Evolutionary conservation across 106 monocot genomes (phyloP).

Genomic region (Acorus gramineus): DNA sequence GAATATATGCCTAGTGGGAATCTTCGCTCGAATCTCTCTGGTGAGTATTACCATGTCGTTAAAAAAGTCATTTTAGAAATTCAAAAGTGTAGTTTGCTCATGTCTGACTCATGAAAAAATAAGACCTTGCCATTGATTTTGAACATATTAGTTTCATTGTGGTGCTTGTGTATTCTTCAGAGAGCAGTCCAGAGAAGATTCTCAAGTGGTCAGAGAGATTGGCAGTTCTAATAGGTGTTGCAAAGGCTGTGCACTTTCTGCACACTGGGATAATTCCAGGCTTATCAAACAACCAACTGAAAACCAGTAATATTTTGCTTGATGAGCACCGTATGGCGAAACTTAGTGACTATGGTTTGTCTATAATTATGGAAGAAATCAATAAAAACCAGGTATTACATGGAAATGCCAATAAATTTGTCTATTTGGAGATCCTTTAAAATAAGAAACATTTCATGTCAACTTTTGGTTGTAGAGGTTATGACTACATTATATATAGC

Average conservation of each 20-base stretch:
- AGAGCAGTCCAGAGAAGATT: constrained; percentile 41
- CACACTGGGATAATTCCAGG: constrained; percentile 93
- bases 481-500: too few relatives aligned
- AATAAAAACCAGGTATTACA: constrained; percentile 48
- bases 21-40: constrained; percentile 60
- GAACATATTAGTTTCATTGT: too few relatives aligned
- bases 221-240: constrained; percentile 57
- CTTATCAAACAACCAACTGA: constrained; percentile 67
- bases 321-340: constrained; percentile 77
- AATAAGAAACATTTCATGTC: too few relatives aligned
- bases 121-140: too few relatives aligned
- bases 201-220: constrained; percentile 76
- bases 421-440: not conserved
- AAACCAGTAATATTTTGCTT: constrained; percentile 62
- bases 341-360: constrained; percentile 85
- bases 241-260: constrained; percentile 81
- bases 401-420: not conserved
- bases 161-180: constrained; percentile 19
- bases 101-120: too few relatives aligned
- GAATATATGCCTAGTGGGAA: constrained; percentile 72
- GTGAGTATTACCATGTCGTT: constrained; percentile 15
- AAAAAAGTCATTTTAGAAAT: not conserved
- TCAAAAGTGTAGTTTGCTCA: not conserved
- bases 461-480: too few relatives aligned
- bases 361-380: constrained; percentile 89